Percentiles rank a stretch among this genome's conserved stretches.
These are phyloP conservation scores for Oryza glumipatula DNA, from an alignment of 176 grass and related monocot genomes.

Conservation along the genomic window DNA sequence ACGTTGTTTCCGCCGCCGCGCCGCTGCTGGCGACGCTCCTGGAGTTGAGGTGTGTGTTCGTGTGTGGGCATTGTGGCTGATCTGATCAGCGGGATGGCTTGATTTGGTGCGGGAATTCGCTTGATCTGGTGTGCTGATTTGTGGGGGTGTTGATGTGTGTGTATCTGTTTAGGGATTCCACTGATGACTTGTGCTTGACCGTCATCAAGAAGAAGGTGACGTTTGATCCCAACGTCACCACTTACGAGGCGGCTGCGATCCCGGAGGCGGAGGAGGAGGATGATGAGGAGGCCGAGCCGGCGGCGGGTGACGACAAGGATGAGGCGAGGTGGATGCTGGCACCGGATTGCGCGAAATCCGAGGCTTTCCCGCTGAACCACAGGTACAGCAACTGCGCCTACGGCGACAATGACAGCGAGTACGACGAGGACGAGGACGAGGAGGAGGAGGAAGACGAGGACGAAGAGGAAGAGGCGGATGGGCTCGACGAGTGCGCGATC, in stretches of 20 bases:
- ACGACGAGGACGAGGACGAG: conserved; percentile 57
- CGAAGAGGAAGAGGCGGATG: conserved; percentile 53
- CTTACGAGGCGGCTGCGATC: conserved; percentile 56
- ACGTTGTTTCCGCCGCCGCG: conserved; percentile 52
- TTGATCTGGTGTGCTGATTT: neutral
- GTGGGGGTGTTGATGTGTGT: neutral
- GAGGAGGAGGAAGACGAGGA: conserved; percentile 52
- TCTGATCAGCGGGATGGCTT: neutral
- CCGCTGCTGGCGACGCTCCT: conserved; percentile 54
- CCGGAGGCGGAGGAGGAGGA: conserved; percentile 53
- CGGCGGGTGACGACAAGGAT: neutral
- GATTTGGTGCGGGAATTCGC: neutral
- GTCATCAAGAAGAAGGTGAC: conserved; percentile 91
- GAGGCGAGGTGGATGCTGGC: conserved; percentile 44
- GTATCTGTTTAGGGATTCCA: conserved; percentile 58
- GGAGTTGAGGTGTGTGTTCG: conserved; percentile 47
- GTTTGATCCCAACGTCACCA: conserved; percentile 89
- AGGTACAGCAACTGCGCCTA: conserved; percentile 75
- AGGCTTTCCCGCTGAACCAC: conserved; percentile 78
- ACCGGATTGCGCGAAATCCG: conserved; percentile 43
- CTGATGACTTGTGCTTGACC: conserved; percentile 56
- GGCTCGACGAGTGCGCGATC: conserved; percentile 54
- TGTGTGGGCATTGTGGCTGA: neutral
- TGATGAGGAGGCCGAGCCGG: conserved; percentile 24
- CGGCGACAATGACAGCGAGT: conserved; percentile 52